Evolutionary conservation across 148 eudicot species (phyloP).

Genomic region (Persicaria tinctoria): DNA sequence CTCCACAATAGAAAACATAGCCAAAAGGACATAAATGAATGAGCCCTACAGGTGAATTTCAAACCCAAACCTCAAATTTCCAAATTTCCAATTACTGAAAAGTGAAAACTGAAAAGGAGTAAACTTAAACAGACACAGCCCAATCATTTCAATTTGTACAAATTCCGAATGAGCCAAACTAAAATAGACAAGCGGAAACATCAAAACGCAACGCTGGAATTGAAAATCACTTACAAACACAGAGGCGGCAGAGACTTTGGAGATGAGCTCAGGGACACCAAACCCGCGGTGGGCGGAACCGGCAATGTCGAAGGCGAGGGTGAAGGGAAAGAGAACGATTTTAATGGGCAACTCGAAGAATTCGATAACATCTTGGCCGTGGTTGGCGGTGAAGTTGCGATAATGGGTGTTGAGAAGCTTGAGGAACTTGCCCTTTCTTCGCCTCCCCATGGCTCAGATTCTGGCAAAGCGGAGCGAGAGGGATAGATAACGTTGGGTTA

Average conservation of each 20-base stretch:
- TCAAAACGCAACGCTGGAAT: neutral
- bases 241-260: slow-evolving; percentile 64
- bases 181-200: slow-evolving; percentile 3
- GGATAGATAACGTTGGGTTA: slow-evolving; percentile 6
- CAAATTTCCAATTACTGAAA: neutral
- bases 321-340: slow-evolving; percentile 61
- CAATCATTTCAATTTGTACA: neutral
- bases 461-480: neutral
- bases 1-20: neutral
- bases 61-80: neutral
- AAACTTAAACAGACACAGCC: neutral
- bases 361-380: slow-evolving; percentile 21
- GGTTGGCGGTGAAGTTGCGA: slow-evolving; percentile 5
- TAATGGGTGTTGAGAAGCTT: neutral
- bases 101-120: neutral
- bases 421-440: slow-evolving; percentile 3
- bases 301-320: slow-evolving; percentile 55
- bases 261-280: slow-evolving; percentile 74
- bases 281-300: slow-evolving; percentile 93
- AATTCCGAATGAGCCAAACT: neutral
- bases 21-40: neutral
- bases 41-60: neutral
- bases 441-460: slow-evolving; percentile 8
- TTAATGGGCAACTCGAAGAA: slow-evolving; percentile 60
- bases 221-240: slow-evolving; percentile 42